A percentile compares a stretch with the other conserved stretches of the same genome.
These are phyloP conservation scores for Discostella pseudostelligera DNA, from an alignment of 108 stramenopile species.

Conservation along the genomic window DNA sequence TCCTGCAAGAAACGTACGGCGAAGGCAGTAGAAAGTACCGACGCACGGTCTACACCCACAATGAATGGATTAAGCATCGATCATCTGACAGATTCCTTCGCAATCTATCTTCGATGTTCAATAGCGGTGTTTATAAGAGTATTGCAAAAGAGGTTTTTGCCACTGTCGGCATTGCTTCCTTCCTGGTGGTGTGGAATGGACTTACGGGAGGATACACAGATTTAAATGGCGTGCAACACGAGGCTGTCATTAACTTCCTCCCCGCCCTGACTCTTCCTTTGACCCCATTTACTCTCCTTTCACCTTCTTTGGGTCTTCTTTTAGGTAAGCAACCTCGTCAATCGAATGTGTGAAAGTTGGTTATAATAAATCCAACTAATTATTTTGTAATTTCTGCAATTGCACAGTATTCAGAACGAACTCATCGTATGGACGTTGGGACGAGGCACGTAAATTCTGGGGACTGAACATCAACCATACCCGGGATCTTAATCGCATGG, in stretches of 20 bases:
- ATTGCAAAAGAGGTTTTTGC: slow-evolving; percentile 52
- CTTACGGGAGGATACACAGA: slow-evolving; percentile 59
- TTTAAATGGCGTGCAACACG: slow-evolving; percentile 53
- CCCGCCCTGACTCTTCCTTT: slow-evolving; percentile 55
- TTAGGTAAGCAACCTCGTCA: slow-evolving; percentile 51
- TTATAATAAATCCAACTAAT: not conserved
- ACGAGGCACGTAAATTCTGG: slow-evolving; percentile 84
- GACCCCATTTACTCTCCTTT: slow-evolving; percentile 61
- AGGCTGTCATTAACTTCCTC: slow-evolving; percentile 28
- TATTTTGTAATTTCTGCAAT: not conserved
- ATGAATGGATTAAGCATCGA: slow-evolving; percentile 73
- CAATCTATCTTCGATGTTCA: slow-evolving; percentile 45
- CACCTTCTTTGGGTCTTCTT: slow-evolving; percentile 68
- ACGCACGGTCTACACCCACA: slow-evolving; percentile 73
- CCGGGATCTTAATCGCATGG: slow-evolving; percentile 71
- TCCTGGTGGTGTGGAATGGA: slow-evolving; percentile 56
- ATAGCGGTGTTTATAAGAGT: slow-evolving; percentile 63
- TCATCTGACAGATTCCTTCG: slow-evolving; percentile 60
- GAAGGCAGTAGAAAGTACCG: slow-evolving; percentile 67
- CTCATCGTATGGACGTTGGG: slow-evolving; percentile 76
- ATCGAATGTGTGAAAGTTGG: not conserved
- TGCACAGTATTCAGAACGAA: slow-evolving; percentile 76
- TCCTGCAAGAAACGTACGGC: slow-evolving; percentile 37
- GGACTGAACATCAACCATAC: slow-evolving; percentile 81
- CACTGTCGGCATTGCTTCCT: slow-evolving; percentile 49